Conservation (phyloP, 192 early-diverging fungal genomes). For the Rhizophagus sp. region DNA sequence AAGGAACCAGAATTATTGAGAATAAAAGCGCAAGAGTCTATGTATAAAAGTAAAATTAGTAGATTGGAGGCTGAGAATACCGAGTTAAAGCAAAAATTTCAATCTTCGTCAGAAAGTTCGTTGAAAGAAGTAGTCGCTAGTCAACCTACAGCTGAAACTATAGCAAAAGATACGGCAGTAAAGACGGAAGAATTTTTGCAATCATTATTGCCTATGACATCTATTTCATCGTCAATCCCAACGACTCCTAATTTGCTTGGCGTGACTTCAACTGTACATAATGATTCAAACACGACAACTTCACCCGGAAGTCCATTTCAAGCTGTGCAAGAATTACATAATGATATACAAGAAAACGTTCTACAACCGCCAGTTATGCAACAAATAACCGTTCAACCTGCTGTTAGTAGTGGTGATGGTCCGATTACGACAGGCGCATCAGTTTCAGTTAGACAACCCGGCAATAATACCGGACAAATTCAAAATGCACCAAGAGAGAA, state of each 20-base stretch:
- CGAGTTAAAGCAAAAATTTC: background rate
- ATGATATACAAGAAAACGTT: background rate
- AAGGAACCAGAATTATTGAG: background rate
- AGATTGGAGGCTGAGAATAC: constrained; percentile 4
- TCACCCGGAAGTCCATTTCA: background rate
- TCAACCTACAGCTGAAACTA: background rate
- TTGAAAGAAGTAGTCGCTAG: background rate
- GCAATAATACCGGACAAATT: background rate
- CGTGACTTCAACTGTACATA: background rate
- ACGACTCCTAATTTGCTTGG: background rate
- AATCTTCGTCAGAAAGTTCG: background rate
- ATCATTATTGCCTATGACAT: background rate
- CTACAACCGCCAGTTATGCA: background rate
- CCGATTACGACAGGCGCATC: background rate
- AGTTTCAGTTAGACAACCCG: background rate
- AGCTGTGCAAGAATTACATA: background rate
- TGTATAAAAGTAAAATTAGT: background rate
- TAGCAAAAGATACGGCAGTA: background rate
- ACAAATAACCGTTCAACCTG: background rate
- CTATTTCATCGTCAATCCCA: background rate
- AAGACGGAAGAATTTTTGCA: background rate
- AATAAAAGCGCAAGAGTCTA: constrained; percentile 2
- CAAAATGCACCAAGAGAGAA: background rate
- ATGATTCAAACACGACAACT: background rate
- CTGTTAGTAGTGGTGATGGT: background rate